phyloP scores from a whole-genome alignment of 2,329 filamentous ascomycete species.

The Myotisia sp. region DNA sequence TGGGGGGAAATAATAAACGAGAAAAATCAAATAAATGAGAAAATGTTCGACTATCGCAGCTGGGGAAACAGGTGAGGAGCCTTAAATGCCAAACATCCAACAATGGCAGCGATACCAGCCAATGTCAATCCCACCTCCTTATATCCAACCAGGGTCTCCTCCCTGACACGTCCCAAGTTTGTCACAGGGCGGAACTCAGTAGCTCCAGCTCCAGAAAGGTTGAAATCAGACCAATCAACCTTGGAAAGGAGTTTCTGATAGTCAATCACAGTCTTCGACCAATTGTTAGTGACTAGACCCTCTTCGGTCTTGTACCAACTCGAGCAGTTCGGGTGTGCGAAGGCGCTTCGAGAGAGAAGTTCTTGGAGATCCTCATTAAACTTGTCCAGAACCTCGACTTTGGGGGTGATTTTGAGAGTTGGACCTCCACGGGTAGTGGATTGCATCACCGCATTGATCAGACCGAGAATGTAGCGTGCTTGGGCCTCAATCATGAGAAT shows the following conservation, averaged over 20 bases:
- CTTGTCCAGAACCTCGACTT: constrained; percentile 22
- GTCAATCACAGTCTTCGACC: constrained; percentile 39
- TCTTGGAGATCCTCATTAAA: constrained; percentile 38
- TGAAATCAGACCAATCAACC: constrained; percentile 18
- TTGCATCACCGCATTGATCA: constrained; percentile 37
- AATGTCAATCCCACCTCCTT: constrained; percentile 38
- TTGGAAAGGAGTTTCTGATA: constrained; percentile 37
- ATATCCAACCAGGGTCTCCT: constrained; percentile 21
- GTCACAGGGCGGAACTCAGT: constrained; percentile 10
- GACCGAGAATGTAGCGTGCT: constrained; percentile 37
- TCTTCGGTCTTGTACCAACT: constrained; percentile 44
- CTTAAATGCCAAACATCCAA: constrained; percentile 4
- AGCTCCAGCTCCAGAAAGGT: constrained; percentile 13
- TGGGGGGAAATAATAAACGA: too few species aligned
- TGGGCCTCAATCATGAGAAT: constrained; percentile 51
- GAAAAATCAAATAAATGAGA: too few species aligned
- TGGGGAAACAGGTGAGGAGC: constrained; percentile 8
- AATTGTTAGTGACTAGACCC: constrained; percentile 45
- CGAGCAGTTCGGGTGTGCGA: constrained; percentile 41
- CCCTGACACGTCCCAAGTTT: constrained; percentile 19
- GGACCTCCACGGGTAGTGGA: constrained; percentile 26
- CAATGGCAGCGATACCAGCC: constrained; percentile 54
- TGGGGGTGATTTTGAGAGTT: constrained; percentile 35
- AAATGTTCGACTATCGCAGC: constrained; percentile 3
- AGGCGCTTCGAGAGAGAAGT: constrained; percentile 31